phyloP scores from a whole-genome alignment of 352 stramenopile genomes.

The Nothophytophthora sp. region DNA sequence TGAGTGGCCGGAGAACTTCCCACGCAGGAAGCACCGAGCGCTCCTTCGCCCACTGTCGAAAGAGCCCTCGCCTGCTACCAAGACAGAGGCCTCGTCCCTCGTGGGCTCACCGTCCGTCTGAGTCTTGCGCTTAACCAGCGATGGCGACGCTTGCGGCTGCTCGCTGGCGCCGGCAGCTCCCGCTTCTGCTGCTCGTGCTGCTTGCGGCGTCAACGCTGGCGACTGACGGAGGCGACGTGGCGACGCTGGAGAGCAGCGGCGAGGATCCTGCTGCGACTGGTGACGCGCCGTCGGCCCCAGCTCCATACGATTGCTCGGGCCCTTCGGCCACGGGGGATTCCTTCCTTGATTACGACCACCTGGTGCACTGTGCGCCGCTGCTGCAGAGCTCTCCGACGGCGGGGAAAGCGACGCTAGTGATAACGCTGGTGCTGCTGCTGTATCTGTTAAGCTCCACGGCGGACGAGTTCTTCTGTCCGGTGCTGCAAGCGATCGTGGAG shows the following conservation, averaged over 20 bases:
- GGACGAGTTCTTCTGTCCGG: constrained; percentile 81
- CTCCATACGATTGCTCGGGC: constrained; percentile 37
- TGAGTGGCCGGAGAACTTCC: no score
- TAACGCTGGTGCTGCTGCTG: constrained; percentile 58
- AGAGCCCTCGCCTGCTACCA: no score
- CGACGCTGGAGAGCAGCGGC: neutral
- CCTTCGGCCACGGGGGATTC: constrained; percentile 28
- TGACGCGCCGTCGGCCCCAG: neutral
- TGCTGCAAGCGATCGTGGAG: constrained; percentile 76
- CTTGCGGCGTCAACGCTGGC: constrained; percentile 2
- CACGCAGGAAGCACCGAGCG: no score
- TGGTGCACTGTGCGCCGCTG: constrained; percentile 53
- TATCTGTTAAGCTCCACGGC: constrained; percentile 83
- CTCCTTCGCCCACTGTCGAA: no score
- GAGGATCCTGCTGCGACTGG: constrained; percentile 3
- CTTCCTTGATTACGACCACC: constrained; percentile 70
- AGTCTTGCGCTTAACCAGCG: no score
- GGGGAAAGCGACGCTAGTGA: constrained; percentile 41
- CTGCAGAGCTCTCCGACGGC: constrained; percentile 43
- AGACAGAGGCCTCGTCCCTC: no score
- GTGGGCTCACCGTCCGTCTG: constrained; percentile 1
- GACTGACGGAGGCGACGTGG: no score
- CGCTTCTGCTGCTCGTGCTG: constrained; percentile 14
- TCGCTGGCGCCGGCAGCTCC: no score
- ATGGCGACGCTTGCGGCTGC: constrained; percentile 21